phyloP scores from a whole-genome alignment of 139 green algal genomes.

The Ostreobium quekettii region DNA sequence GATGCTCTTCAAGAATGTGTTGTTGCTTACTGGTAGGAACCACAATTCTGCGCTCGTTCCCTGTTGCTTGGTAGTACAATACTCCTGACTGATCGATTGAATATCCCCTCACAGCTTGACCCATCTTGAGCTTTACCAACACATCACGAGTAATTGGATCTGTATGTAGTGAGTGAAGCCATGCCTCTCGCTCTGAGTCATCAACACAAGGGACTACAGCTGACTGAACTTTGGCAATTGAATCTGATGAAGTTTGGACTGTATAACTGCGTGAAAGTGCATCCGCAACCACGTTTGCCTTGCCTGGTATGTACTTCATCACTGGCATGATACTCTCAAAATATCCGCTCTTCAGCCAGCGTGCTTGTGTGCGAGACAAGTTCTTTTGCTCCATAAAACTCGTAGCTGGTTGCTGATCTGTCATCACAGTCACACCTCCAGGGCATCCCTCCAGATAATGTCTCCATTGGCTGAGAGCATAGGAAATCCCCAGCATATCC shows the following conservation, averaged over 20 bases:
- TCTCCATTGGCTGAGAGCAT: slow-evolving; percentile 6
- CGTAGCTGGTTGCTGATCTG: slow-evolving; percentile 1
- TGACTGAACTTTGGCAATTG: slow-evolving; percentile 9
- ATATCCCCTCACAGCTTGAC: background rate
- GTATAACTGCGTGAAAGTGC: slow-evolving; percentile 2
- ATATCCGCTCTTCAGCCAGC: slow-evolving; percentile 3
- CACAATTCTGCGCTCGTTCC: background rate
- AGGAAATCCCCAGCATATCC: background rate
- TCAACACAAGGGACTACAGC: background rate
- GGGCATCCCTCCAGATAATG: slow-evolving; percentile 5
- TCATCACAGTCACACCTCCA: slow-evolving; percentile 7
- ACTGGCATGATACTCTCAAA: background rate
- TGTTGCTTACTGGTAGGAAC: background rate
- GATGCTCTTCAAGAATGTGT: background rate
- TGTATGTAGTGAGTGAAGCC: background rate
- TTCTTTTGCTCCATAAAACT: background rate
- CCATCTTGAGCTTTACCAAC: background rate
- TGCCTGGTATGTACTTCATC: slow-evolving; percentile 6
- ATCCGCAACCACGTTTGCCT: slow-evolving; percentile 1
- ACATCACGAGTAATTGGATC: background rate
- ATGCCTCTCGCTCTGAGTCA: slow-evolving; percentile 11
- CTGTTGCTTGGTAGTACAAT: background rate
- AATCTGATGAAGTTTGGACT: background rate
- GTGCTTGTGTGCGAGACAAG: background rate
- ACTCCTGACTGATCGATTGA: background rate